Conservation (phyloP, 257 asterid genomes). For the Primulina eburnea region DNA sequence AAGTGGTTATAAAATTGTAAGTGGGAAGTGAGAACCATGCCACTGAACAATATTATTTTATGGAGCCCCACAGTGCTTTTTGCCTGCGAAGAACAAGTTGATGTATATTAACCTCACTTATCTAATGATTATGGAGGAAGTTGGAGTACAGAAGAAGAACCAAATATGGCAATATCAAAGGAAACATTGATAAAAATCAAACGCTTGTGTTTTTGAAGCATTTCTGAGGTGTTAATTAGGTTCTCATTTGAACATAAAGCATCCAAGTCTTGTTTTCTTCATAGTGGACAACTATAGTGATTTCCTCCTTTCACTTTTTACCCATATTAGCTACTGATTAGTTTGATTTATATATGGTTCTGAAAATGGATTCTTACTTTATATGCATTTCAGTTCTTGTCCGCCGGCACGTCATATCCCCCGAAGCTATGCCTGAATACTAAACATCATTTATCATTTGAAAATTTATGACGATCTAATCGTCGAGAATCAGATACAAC, state of each 20-base stretch:
- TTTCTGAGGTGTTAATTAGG: background rate
- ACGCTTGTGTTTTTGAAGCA: background rate
- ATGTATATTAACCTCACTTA: no score
- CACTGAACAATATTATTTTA: background rate
- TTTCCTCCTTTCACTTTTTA: background rate
- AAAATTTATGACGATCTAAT: no score
- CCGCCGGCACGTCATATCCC: background rate
- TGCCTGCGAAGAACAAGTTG: background rate
- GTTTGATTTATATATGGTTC: background rate
- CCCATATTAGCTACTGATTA: background rate
- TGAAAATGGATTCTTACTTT: background rate
- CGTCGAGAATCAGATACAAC: no score
- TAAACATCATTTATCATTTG: no score
- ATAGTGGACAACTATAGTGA: background rate
- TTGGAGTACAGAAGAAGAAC: background rate
- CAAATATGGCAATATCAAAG: background rate
- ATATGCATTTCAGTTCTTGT: background rate
- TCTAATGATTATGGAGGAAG: background rate
- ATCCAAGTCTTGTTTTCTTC: background rate
- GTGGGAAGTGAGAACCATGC: constrained; percentile 2
- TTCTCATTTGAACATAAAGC: background rate
- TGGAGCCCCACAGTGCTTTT: background rate
- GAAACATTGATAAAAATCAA: background rate
- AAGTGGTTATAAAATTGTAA: background rate
- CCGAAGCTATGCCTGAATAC: background rate